Conservation (phyloP, 2,329 filamentous ascomycete species). For the Hypoxylon sp. region DNA sequence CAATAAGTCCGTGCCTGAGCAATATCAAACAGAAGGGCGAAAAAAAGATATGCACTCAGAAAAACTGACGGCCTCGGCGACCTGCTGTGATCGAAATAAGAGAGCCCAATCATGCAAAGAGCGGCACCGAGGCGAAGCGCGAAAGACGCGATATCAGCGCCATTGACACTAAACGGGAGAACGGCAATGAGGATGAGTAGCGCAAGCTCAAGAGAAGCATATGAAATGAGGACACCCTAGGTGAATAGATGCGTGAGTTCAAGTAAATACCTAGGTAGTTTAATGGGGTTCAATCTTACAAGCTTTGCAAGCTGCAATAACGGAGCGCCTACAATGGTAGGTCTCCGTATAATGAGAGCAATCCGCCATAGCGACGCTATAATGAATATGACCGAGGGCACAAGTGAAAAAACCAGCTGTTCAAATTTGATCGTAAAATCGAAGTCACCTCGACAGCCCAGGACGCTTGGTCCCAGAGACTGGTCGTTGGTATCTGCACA, state of each 20-base stretch:
- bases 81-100: slow-evolving; percentile 43
- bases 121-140: slow-evolving; percentile 38
- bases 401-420: slow-evolving; percentile 62
- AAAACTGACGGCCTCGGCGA: slow-evolving; percentile 61
- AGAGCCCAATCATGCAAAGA: slow-evolving; percentile 41
- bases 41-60: slow-evolving; percentile 59
- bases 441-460: slow-evolving; percentile 64
- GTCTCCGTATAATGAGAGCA: slow-evolving; percentile 52
- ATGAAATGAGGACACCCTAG: slow-evolving; percentile 40
- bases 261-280: background rate
- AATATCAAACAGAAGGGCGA: slow-evolving; percentile 62
- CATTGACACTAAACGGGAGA: slow-evolving; percentile 18
- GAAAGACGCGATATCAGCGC: slow-evolving; percentile 34
- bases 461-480: slow-evolving; percentile 60
- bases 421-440: slow-evolving; percentile 68
- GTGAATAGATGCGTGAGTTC: slow-evolving; percentile 2
- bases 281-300: slow-evolving; percentile 41
- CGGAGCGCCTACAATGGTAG: slow-evolving; percentile 55
- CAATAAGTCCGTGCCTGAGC: slow-evolving; percentile 62
- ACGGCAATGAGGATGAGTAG: slow-evolving; percentile 26
- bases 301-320: slow-evolving; percentile 56
- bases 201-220: slow-evolving; percentile 42
- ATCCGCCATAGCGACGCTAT: slow-evolving; percentile 55
- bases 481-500: slow-evolving; percentile 40
- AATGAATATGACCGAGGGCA: slow-evolving; percentile 60